Percentiles rank a stretch among this genome's conserved stretches.
phyloP scores from a whole-genome alignment of 176 grass and related monocot genomes.

The Aegilops umbellulata region DNA sequence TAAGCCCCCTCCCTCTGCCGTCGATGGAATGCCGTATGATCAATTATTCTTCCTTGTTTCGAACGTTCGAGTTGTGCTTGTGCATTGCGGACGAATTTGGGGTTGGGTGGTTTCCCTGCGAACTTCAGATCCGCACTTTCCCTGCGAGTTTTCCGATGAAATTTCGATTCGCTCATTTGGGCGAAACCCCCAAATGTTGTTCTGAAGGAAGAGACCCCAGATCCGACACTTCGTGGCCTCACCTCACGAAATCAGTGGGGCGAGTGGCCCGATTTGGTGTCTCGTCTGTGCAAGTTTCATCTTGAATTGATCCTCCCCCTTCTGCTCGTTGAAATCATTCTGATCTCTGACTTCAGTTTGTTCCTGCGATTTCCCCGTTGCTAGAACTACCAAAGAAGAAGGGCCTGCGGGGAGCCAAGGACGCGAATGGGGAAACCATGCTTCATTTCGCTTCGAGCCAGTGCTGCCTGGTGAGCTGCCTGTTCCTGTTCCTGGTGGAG shows the following conservation, averaged over 20 bases:
- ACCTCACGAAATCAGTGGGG: not conserved
- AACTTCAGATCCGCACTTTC: not conserved
- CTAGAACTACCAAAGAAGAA: not conserved
- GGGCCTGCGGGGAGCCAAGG: conserved; percentile 11
- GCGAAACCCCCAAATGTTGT: not conserved
- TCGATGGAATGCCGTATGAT: not conserved
- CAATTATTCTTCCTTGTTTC: not conserved
- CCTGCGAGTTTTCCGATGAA: no score
- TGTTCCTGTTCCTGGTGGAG: conserved; percentile 38
- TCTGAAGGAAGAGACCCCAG: not conserved
- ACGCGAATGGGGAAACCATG: not conserved
- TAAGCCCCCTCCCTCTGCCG: not conserved
- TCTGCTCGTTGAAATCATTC: not conserved
- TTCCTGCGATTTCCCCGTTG: not conserved
- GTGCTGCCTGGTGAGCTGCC: conserved; percentile 1
- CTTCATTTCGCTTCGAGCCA: conserved; percentile 23
- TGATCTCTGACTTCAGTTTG: not conserved
- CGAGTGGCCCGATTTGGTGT: not conserved
- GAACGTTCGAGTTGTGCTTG: no score
- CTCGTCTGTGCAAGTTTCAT: not conserved
- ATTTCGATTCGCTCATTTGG: not conserved
- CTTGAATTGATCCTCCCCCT: not conserved
- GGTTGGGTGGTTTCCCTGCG: not conserved
- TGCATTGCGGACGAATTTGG: not conserved
- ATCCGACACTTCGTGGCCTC: not conserved